phyloP scores from a whole-genome alignment of 163 green algal species.

The Coccomyxa subellipsoidea region DNA sequence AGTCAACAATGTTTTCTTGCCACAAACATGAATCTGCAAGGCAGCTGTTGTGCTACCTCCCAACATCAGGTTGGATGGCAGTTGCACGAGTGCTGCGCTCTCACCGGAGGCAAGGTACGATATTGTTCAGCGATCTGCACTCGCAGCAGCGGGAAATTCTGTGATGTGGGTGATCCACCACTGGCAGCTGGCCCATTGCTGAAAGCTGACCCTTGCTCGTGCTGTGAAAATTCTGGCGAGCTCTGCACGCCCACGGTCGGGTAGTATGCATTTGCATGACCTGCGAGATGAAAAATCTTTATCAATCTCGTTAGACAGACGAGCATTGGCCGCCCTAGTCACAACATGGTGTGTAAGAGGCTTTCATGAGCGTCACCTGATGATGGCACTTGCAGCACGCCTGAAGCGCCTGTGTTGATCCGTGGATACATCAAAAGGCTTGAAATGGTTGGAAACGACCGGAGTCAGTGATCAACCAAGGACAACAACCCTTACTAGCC shows the following conservation, averaged over 20 bases:
- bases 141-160: constrained; percentile 15
- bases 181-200: neutral
- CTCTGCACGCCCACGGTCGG: neutral
- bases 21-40: too few species aligned
- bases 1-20: too few species aligned
- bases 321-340: too few species aligned
- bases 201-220: neutral
- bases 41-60: too few species aligned
- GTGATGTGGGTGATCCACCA: neutral
- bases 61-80: too few species aligned
- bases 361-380: too few species aligned
- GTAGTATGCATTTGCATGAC: neutral
- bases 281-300: neutral
- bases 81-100: neutral
- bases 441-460: neutral
- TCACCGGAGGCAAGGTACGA: constrained; percentile 23
- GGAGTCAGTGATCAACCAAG: too few species aligned
- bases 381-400: neutral
- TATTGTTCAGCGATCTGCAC: constrained; percentile 28
- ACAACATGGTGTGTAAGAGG: too few species aligned
- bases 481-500: too few species aligned
- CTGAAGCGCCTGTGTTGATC: neutral
- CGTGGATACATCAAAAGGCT: neutral
- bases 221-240: neutral
- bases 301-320: too few species aligned